Base-by-base conservation (phyloP, 23 red algal genomes). In the Gracilaria domingensis region DNA sequence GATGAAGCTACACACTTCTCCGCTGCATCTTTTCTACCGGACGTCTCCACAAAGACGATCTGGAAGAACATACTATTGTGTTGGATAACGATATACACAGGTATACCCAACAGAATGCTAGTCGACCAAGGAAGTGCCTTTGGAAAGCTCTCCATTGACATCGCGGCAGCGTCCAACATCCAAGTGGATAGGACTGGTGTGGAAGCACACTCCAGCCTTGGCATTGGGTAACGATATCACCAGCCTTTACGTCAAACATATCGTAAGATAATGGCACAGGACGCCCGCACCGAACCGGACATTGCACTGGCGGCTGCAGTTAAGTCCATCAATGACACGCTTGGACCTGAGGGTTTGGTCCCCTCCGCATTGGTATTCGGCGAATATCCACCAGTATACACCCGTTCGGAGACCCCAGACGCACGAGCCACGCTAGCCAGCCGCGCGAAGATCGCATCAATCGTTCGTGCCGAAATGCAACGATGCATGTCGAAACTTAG, bases 11-110 rank as follows among this genome's bases (percentile, higher is more conserved):
- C 88, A 16, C 75, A 60, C 33, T 83, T 92, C 42, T 37, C 12
- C 53, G 88, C 88, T 32, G 88, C 88, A 13, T 26, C 55, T 20
- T 92, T 92, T 82, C 75, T 83, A 12, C 57, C 58, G 18, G 64
- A 66, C 0, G 44, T 82, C n/a, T 48, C 35, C 28, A 83, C 75
- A 18, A 71, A 82, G 8, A 39, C 35, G 8, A 56, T 89, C 56
- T 79, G 85, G 85, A 33, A 82, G 20, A 83, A 0, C 12, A 42
- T 83, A 16, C 30, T 92, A 18, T 0, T 44, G 17, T 92, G 59
- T 42, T 92, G 85, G 85, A 1, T 3, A 42, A n/a, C 54, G 14
- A 17, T 89, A 0, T 79, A 79, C 21, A 89, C 85, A 24, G 85
- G 69, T 16, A 30, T 89, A 48, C 73, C 73, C 18, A 89, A 79